A percentile compares a stretch with the other conserved stretches of the same genome.
These are phyloP conservation scores for Zelopaecilomyces penicillatus DNA, from an alignment of 2,329 filamentous ascomycete species.

Conservation along the genomic window DNA sequence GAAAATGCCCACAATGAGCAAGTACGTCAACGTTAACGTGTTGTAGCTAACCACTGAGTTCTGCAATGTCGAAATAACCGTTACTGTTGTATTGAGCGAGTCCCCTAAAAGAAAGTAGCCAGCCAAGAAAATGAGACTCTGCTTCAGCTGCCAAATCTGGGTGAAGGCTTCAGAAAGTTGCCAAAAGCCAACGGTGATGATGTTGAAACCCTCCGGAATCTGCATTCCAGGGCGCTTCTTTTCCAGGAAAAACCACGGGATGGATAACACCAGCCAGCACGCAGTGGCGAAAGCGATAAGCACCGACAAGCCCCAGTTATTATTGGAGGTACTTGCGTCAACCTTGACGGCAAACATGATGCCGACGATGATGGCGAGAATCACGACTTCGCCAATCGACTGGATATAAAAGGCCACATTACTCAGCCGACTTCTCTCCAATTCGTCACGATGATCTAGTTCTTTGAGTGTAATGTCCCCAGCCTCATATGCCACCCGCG, in stretches of 20 bases:
- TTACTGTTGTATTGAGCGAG: constrained; percentile 61
- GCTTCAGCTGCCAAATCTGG: constrained; percentile 56
- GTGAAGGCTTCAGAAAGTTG: constrained; percentile 49
- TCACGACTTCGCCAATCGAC: constrained; percentile 52
- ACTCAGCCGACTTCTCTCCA: constrained; percentile 55
- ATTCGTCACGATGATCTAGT: constrained; percentile 51
- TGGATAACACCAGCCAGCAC: constrained; percentile 53
- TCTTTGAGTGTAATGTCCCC: constrained; percentile 48
- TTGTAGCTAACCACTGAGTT: constrained; percentile 58
- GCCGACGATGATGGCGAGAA: constrained; percentile 56
- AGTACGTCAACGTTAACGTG: constrained; percentile 55
- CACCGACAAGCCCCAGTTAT: constrained; percentile 59
- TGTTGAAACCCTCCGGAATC: constrained; percentile 31
- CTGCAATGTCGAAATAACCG: constrained; percentile 57
- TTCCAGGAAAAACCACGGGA: constrained; percentile 61
- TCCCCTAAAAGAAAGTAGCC: constrained; percentile 64
- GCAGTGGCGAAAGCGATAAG: constrained; percentile 57
- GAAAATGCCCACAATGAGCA: constrained; percentile 57
- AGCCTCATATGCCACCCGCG: constrained; percentile 20
- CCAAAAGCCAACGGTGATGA: constrained; percentile 52
- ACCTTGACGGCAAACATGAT: constrained; percentile 54
- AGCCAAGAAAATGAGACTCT: constrained; percentile 56
- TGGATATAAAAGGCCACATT: constrained; percentile 59
- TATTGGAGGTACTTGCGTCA: constrained; percentile 48
- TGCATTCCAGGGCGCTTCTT: constrained; percentile 51